Evolutionary conservation across 2,329 filamentous ascomycete species (phyloP).

Genomic region (Trichophaea hybrida): DNA sequence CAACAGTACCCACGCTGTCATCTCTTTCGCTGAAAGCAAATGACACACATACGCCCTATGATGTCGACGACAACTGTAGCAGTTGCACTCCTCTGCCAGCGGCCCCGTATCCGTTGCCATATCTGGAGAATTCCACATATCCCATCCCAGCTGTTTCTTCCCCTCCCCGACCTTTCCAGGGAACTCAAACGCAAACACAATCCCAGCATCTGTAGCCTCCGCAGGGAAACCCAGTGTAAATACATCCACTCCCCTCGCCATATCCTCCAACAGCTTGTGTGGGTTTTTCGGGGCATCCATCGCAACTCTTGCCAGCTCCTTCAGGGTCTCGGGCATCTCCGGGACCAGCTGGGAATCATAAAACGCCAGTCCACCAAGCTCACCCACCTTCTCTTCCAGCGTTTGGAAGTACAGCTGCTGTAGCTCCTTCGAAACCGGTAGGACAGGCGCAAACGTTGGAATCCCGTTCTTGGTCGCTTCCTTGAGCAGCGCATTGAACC

Average conservation of each 20-base stretch:
- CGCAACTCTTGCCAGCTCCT: conserved; percentile 55
- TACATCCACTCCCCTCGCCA: conserved; percentile 65
- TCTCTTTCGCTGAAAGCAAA: conserved; percentile 77
- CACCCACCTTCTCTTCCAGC: conserved; percentile 47
- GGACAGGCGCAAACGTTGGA: conserved; percentile 49
- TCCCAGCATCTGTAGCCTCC: conserved; percentile 62
- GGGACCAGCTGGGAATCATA: conserved; percentile 56
- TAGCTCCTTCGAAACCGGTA: conserved; percentile 58
- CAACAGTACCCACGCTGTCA: conserved; percentile 87
- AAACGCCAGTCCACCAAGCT: conserved; percentile 57
- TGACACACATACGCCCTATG: conserved; percentile 81
- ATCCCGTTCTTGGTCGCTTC: conserved; percentile 34
- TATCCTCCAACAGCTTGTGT: conserved; percentile 60
- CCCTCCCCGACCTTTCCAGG: conserved; percentile 32
- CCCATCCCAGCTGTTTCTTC: conserved; percentile 47
- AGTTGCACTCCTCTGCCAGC: conserved; percentile 50
- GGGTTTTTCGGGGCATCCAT: conserved; percentile 53
- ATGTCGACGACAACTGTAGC: conserved; percentile 72
- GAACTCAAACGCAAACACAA: conserved; percentile 69
- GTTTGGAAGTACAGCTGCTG: conserved; percentile 70
- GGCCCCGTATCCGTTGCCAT: conserved; percentile 51
- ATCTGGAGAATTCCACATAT: conserved; percentile 50
- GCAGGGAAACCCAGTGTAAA: conserved; percentile 65
- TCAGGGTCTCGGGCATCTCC: conserved; percentile 48
- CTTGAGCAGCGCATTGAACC: conserved; percentile 50